phyloP scores from a whole-genome alignment of 305 asterid genomes.

The Fraxinus latifolia region DNA sequence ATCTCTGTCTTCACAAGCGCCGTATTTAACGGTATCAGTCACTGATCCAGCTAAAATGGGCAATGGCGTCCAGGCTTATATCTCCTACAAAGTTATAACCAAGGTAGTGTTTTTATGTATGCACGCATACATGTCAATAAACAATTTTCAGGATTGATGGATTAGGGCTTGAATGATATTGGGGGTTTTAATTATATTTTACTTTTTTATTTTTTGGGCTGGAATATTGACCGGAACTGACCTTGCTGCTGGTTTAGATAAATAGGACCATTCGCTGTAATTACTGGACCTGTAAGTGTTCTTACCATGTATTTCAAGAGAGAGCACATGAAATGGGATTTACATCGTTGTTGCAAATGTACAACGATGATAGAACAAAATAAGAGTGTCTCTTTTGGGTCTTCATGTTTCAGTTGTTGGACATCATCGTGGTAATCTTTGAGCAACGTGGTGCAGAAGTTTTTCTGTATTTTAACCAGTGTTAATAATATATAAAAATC shows the following conservation, averaged over 20 bases:
- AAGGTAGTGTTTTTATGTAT: slow-evolving; percentile 42
- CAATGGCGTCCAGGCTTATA: slow-evolving; percentile 92
- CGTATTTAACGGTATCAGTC: slow-evolving; percentile 68
- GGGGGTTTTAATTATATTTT: slow-evolving; percentile 1
- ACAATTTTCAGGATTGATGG: slow-evolving; percentile 8
- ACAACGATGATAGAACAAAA: background rate
- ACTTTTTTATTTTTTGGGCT: slow-evolving; percentile 4
- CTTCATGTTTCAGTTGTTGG: background rate
- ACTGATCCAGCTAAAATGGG: slow-evolving; percentile 99
- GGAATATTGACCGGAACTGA: slow-evolving; percentile 7
- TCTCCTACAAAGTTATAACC: slow-evolving; percentile 91
- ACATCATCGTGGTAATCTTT: background rate
- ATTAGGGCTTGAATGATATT: slow-evolving; percentile 11
- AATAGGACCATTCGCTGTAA: background rate
- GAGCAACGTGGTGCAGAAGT: background rate
- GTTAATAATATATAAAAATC: background rate
- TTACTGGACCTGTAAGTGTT: background rate
- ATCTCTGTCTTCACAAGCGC: slow-evolving; percentile 69
- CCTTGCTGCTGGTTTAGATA: slow-evolving; percentile 7
- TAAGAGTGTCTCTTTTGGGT: background rate
- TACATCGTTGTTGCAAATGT: background rate
- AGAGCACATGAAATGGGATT: background rate
- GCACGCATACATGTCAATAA: background rate
- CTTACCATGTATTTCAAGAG: background rate
- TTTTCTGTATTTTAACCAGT: background rate